phyloP scores from a whole-genome alignment of 306 rosid genomes.

The Rubus parviflorus region DNA sequence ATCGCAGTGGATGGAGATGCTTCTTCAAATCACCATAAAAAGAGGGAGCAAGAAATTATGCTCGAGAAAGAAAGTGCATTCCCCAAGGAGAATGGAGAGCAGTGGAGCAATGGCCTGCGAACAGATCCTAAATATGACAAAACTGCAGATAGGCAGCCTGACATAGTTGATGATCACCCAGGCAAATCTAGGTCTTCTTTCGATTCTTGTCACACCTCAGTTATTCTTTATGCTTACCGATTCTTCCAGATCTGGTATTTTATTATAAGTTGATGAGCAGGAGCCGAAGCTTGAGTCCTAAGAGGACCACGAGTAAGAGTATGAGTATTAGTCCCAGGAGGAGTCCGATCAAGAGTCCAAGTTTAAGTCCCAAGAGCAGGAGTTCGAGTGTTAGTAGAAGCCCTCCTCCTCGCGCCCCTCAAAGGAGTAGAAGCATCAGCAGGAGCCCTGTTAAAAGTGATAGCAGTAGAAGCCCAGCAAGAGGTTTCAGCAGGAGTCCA shows the following conservation, averaged over 20 bases:
- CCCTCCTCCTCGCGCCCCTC: conserved; percentile 41
- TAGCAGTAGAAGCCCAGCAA: conserved; percentile 49
- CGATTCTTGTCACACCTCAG: conserved; percentile 60
- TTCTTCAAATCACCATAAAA: conserved; percentile 37
- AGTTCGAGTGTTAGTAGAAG: conserved; percentile 51
- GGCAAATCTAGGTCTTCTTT: conserved; percentile 90
- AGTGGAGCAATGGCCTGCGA: conserved; percentile 58
- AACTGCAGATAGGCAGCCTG: conserved; percentile 74
- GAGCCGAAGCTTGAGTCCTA: conserved; percentile 91
- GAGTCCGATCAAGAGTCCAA: conserved; percentile 61
- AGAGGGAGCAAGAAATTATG: conserved; percentile 42
- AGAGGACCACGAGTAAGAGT: conserved; percentile 79
- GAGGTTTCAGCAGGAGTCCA: conserved; percentile 48
- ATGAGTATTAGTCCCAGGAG: conserved; percentile 89
- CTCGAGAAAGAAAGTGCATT: conserved; percentile 39
- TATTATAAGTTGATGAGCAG: conserved; percentile 84
- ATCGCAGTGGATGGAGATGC: conserved; percentile 31
- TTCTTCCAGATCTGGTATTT: conserved; percentile 63
- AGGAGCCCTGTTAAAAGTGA: conserved; percentile 60
- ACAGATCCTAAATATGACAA: conserved; percentile 54
- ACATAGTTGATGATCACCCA: conserved; percentile 72
- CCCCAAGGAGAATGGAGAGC: conserved; percentile 72
- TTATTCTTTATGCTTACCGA: conserved; percentile 65
- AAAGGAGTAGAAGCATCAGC: conserved; percentile 55
- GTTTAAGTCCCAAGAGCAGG: conserved; percentile 50